Conservation (phyloP, 441 rosid species). For the Capsella rubella region DNA sequence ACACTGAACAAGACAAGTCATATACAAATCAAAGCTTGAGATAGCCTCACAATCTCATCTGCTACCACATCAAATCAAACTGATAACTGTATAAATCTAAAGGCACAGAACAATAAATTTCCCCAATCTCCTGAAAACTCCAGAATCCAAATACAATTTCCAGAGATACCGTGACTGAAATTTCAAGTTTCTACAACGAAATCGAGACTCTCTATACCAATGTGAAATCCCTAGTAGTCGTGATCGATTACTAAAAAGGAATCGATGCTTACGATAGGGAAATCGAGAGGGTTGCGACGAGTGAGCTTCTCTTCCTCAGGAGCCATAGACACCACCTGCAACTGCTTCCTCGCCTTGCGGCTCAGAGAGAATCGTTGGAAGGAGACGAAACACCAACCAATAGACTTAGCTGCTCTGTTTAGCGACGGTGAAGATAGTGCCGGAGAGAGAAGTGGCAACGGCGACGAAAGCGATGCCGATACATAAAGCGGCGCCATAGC, state of each 20-base stretch:
- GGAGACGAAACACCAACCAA: not conserved
- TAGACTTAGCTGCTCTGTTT: not conserved
- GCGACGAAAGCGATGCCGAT: not conserved
- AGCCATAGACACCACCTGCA: constrained; percentile 68
- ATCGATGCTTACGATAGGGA: constrained; percentile 57
- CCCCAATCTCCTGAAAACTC: no score
- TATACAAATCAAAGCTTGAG: not conserved
- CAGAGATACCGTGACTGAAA: not conserved
- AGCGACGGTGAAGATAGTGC: not conserved
- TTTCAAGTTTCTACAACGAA: not conserved
- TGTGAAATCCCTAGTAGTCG: not conserved
- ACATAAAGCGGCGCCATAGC: not conserved
- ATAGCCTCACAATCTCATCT: not conserved
- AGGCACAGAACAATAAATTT: not conserved
- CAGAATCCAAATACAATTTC: not conserved
- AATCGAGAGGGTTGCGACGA: constrained; percentile 75
- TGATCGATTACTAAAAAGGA: not conserved
- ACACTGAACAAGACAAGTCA: not conserved
- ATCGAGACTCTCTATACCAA: not conserved
- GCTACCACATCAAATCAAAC: not conserved
- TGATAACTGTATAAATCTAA: not conserved
- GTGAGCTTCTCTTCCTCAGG: constrained; percentile 80
- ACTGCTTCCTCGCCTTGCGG: not conserved
- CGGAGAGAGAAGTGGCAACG: not conserved
- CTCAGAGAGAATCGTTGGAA: not conserved